Evolutionary conservation across 164 flowering plant species (phyloP), one percentile per base, ranked within the genome.

Genomic region (Magnolia changhungtana): DNA sequence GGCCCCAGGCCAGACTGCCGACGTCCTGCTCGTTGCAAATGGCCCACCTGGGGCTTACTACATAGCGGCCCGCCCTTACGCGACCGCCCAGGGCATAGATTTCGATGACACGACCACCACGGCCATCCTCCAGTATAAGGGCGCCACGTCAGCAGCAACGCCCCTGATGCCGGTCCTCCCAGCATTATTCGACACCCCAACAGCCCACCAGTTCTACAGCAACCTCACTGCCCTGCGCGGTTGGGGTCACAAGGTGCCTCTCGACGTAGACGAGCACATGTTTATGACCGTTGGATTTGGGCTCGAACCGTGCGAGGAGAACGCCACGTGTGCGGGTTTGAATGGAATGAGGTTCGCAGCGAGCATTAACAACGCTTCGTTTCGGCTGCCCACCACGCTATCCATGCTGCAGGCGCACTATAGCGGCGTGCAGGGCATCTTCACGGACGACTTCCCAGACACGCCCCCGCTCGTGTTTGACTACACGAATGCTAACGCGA

Each of bases 1-100:
- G 5, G 89, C 84, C 7, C 95, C 97, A 2, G 95, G 95, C 24
- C 94, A 91, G 71, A 91, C 94, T 65, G 70, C 80, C n/a, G 97
- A 92, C 73, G 92, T 85, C 9, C 90, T 91, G 63, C 71, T 92
- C 71, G 67, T 61, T 0, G 89, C 93, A 50, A 78, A 89, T 76
- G 92, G 84, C 69, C 37, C 81, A 0, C 78, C 80, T 0, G 87
- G 80, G 0, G 55, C 78, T 0, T 92, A 90, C 80, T 89, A 89
- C 88, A 89, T 91, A 87, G 93, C 92, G 0, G 96, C 93, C 0
- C 66, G 24, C 24, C 77, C 91, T 1, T 92, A 91, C 72, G 37
- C 66, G 0, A 81, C 87, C 51, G 84, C 84, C 1, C 51, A 71
- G 0, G 80, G 71, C 0, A 45, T 83, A 0, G 10, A 68, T 0